Conservation (phyloP, 2,329 filamentous ascomycete genomes). For the Penicillium sp. region DNA sequence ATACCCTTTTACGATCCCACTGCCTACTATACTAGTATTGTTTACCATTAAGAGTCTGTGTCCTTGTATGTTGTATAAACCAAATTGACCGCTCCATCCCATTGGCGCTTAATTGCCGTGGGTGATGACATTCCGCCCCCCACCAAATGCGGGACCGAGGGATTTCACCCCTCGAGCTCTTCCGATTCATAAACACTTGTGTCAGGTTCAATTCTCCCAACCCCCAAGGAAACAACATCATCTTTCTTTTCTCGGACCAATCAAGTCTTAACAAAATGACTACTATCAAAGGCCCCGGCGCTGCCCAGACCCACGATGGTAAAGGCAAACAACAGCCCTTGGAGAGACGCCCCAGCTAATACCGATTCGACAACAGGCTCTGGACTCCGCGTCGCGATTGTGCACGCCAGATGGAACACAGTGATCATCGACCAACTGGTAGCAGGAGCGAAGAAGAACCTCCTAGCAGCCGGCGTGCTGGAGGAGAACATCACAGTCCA, state of each 20-base stretch:
- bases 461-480: conserved; percentile 69
- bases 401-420: conserved; percentile 92
- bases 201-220: conserved; percentile 1
- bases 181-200: conserved; percentile 1
- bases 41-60: neutral
- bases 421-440: conserved; percentile 80
- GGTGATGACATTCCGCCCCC: conserved; percentile 14
- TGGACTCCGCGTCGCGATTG: conserved; percentile 78
- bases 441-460: conserved; percentile 66
- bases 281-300: conserved; percentile 56
- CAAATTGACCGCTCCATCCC: neutral
- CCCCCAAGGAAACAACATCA: neutral
- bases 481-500: conserved; percentile 81
- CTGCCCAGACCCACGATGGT: conserved; percentile 51
- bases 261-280: conserved; percentile 33
- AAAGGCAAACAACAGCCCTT: conserved; percentile 16
- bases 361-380: conserved; percentile 42
- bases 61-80: neutral
- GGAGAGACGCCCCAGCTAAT: conserved; percentile 5
- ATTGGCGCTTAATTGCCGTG: conserved; percentile 7
- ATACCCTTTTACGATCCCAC: neutral
- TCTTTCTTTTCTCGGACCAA: neutral
- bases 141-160: conserved; percentile 15
- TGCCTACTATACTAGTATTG: neutral
- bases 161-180: conserved; percentile 7